Evolutionary conservation across 1,284 basidiomycete genomes (phyloP).

Genomic region (Inonotus obliquus): DNA sequence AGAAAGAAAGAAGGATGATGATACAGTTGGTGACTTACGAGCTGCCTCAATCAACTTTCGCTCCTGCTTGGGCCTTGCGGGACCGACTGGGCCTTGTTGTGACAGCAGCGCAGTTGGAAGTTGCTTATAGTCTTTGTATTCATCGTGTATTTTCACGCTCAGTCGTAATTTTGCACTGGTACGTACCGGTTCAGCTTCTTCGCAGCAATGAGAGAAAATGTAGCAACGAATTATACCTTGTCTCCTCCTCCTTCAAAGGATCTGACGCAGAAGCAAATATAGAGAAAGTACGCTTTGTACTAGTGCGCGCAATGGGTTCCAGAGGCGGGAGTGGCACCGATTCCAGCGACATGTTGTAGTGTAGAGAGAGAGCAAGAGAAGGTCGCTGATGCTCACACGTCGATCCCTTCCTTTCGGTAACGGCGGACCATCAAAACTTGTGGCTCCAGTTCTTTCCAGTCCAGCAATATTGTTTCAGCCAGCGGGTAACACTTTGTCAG

Average conservation of each 20-base stretch:
- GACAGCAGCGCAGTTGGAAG: slow-evolving; percentile 79
- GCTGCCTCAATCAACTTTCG: slow-evolving; percentile 72
- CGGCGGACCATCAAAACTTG: too few species aligned
- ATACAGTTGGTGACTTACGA: slow-evolving; percentile 47
- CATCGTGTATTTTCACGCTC: slow-evolving; percentile 75
- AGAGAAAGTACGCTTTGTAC: slow-evolving; percentile 63
- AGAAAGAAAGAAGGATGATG: slow-evolving; percentile 2
- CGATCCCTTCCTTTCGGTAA: too few species aligned
- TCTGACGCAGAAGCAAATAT: slow-evolving; percentile 67
- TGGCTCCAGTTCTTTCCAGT: too few species aligned
- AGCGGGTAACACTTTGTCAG: too few species aligned
- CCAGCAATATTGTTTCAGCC: too few species aligned
- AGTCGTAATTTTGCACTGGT: slow-evolving; percentile 59
- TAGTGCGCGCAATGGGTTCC: slow-evolving; percentile 56
- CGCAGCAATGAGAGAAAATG: neutral
- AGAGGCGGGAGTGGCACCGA: slow-evolving; percentile 50
- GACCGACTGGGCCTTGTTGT: slow-evolving; percentile 80
- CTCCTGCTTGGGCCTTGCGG: slow-evolving; percentile 59
- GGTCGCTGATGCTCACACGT: too few species aligned
- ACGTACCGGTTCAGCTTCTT: slow-evolving; percentile 2
- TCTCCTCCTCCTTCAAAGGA: slow-evolving; percentile 59
- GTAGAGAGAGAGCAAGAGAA: too few species aligned
- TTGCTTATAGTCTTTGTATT: slow-evolving; percentile 84
- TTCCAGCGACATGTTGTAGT: slow-evolving; percentile 14
- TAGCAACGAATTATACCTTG: slow-evolving; percentile 42